Percentiles rank a stretch among this genome's conserved stretches.
Evolutionary conservation across 345 rosid species (phyloP).

Genomic region (Syzygium jambos): DNA sequence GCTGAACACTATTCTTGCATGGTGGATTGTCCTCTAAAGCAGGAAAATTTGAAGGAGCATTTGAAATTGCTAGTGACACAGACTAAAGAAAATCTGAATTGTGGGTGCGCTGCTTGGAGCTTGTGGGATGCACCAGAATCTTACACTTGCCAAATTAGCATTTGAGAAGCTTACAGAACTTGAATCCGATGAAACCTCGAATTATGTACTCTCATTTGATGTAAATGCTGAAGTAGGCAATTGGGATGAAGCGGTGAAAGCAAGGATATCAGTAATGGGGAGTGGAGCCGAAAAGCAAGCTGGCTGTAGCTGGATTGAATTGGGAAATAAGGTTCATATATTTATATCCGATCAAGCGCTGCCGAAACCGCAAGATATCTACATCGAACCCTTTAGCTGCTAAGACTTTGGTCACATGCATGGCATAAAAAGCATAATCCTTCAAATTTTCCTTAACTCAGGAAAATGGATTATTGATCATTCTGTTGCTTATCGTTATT

Average conservation of each 20-base stretch:
- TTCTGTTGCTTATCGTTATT: not conserved
- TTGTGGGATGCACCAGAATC: no score
- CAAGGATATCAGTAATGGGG: not conserved
- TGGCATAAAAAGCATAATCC: no score
- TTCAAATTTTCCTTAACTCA: not conserved
- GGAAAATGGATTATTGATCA: not conserved
- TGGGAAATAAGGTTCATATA: not conserved
- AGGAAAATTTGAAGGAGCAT: no score
- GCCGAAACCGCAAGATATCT: not conserved
- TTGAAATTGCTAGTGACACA: no score
- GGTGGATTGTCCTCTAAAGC: no score
- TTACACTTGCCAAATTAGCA: no score
- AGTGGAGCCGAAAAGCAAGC: slow-evolving; percentile 1
- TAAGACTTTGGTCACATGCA: not conserved
- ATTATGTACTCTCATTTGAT: not conserved
- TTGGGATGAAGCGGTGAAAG: slow-evolving; percentile 7
- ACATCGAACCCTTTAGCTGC: not conserved
- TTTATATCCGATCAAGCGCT: not conserved
- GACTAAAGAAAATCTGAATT: no score
- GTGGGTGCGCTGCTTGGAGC: no score
- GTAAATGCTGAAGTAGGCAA: slow-evolving; percentile 1
- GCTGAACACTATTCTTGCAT: slow-evolving; percentile 11
- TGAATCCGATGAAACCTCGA: not conserved
- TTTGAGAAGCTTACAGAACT: no score
- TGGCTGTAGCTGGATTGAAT: slow-evolving; percentile 7